Percentiles rank a stretch among this genome's conserved stretches.
These are phyloP conservation scores for Tremella mesenterica DNA, from an alignment of 768 basidiomycete genomes.

Conservation along the genomic window DNA sequence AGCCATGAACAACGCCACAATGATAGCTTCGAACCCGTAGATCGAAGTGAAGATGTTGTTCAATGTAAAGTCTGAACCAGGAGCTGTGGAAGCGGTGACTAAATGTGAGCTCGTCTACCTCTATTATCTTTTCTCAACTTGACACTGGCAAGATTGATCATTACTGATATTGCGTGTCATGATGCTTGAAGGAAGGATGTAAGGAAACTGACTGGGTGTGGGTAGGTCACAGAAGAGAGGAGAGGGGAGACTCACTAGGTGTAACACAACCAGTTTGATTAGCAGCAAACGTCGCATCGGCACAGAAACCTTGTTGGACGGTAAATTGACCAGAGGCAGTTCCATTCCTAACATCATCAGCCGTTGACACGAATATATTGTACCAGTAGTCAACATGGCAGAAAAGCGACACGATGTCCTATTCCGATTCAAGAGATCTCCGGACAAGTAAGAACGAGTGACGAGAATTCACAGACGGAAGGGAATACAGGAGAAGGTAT, in stretches of 20 bases:
- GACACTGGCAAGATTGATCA: not conserved
- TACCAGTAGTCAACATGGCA: not conserved
- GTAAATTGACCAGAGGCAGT: conserved; percentile 50
- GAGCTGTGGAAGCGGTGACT: conserved; percentile 13
- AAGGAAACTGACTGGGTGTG: not conserved
- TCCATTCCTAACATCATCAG: conserved; percentile 45
- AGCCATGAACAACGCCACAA: conserved; percentile 65
- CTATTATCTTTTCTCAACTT: not conserved
- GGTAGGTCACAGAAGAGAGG: not conserved
- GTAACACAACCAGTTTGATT: conserved; percentile 36
- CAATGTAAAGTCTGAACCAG: conserved; percentile 61
- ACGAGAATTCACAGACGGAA: too few relatives aligned
- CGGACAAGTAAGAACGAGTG: too few relatives aligned
- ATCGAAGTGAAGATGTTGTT: conserved; percentile 73
- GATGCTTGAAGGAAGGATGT: not conserved
- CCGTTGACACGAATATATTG: not conserved
- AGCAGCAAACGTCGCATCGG: conserved; percentile 55
- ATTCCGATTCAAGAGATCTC: too few relatives aligned
- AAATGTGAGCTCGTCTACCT: not conserved
- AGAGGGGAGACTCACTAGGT: conserved; percentile 10
- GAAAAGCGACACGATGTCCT: too few relatives aligned
- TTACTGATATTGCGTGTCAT: not conserved
- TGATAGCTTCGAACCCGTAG: conserved; percentile 76
- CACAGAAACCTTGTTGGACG: conserved; percentile 57
- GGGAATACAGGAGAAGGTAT: too few relatives aligned